phyloP scores from a whole-genome alignment of 345 rosid genomes.

The Lumnitzera littorea region DNA sequence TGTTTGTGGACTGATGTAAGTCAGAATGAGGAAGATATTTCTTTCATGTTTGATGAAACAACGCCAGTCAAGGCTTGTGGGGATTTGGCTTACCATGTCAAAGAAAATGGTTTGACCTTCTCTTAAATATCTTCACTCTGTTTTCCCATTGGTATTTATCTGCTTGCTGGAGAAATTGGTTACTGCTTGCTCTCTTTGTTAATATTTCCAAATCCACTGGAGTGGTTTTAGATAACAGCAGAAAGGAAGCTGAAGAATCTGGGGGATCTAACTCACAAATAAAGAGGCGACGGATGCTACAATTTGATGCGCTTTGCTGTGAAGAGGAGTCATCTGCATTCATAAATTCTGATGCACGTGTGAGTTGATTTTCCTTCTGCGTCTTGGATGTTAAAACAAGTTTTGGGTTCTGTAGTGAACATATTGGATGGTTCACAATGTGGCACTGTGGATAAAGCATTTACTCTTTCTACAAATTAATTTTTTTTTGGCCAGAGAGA shows the following conservation, averaged over 20 bases:
- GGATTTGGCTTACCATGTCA: conserved; percentile 51
- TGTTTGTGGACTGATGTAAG: conserved; percentile 47
- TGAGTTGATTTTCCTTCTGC: conserved; percentile 4
- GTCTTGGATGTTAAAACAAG: conserved; percentile 4
- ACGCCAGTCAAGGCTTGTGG: conserved; percentile 88
- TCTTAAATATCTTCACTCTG: background rate
- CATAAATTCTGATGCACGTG: conserved; percentile 61
- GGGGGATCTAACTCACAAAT: conserved; percentile 46
- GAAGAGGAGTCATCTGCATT: conserved; percentile 59
- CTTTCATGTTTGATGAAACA: conserved; percentile 71
- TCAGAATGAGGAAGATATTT: conserved; percentile 69
- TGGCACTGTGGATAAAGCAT: background rate
- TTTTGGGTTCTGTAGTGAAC: no score
- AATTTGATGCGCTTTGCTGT: conserved; percentile 56
- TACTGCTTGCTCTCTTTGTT: background rate
- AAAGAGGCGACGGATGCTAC: conserved; percentile 92
- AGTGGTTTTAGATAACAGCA: conserved; percentile 32
- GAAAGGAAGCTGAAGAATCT: conserved; percentile 40
- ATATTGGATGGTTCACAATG: no score
- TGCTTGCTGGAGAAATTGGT: no score
- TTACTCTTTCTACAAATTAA: no score
- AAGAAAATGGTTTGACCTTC: conserved; percentile 28
- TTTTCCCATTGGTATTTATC: background rate
- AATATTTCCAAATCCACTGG: background rate
- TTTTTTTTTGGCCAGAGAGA: no score